A percentile compares a stretch with the other conserved stretches of the same genome.
These are phyloP conservation scores for Vitis hybrid DNA, from an alignment of 177 flowering plant genomes.

Conservation along the genomic window DNA sequence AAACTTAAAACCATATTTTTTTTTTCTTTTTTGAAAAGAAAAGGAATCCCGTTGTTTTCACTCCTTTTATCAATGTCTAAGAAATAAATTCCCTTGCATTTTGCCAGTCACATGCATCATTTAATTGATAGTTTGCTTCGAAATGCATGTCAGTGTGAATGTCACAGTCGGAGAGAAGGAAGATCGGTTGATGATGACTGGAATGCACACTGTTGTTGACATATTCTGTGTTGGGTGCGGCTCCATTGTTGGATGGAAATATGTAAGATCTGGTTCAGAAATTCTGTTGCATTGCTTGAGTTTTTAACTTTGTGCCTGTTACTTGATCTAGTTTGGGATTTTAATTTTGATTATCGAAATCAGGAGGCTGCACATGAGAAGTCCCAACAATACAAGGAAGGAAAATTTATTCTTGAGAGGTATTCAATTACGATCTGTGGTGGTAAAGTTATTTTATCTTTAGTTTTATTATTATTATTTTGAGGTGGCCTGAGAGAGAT, in stretches of 20 bases:
- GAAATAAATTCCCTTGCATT: neutral
- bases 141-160: conserved; percentile 42
- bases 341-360: neutral
- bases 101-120: neutral
- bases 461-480: too few relatives aligned
- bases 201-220: conserved; percentile 62
- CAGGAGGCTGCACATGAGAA: conserved; percentile 49
- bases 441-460: neutral
- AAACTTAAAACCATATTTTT: too few relatives aligned
- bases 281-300: neutral
- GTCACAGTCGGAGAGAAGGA: conserved; percentile 46
- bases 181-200: conserved; percentile 58
- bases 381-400: conserved; percentile 57
- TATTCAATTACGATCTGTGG: conserved; percentile 1
- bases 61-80: too few relatives aligned
- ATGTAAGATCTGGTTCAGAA: conserved; percentile 27
- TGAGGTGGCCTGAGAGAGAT: neutral
- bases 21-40: too few relatives aligned
- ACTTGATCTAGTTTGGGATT: neutral
- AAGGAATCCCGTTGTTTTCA: too few relatives aligned
- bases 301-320: neutral
- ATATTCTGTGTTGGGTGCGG: conserved; percentile 63
- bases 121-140: conserved; percentile 2
- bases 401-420: conserved; percentile 52
- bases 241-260: conserved; percentile 61